Percentiles rank a stretch among this genome's conserved stretches.
phyloP scores from a whole-genome alignment of 2,329 filamentous ascomycete genomes.

The Fusarium buxicola region DNA sequence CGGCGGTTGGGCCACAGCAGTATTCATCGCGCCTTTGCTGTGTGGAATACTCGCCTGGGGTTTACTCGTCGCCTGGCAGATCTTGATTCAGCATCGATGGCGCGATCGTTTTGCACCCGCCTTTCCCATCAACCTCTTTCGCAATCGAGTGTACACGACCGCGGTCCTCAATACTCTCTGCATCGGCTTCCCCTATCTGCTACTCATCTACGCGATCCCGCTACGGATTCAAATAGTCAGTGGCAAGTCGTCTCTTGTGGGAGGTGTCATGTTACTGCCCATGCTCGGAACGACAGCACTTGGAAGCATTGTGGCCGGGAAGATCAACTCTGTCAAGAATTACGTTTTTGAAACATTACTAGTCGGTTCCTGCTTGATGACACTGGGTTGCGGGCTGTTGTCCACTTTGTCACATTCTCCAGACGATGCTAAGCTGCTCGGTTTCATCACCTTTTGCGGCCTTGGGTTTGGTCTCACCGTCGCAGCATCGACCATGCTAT shows the following conservation, averaged over 20 bases:
- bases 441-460: slow-evolving; percentile 63
- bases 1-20: slow-evolving; percentile 57
- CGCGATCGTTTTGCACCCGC: slow-evolving; percentile 51
- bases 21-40: slow-evolving; percentile 49
- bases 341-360: slow-evolving; percentile 58
- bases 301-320: slow-evolving; percentile 57
- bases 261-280: slow-evolving; percentile 64
- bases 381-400: slow-evolving; percentile 61
- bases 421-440: slow-evolving; percentile 60
- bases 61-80: slow-evolving; percentile 47
- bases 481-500: slow-evolving; percentile 60
- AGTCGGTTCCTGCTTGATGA: slow-evolving; percentile 56
- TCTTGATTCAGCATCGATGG: slow-evolving; percentile 41
- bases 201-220: slow-evolving; percentile 62
- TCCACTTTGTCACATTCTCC: slow-evolving; percentile 49
- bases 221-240: slow-evolving; percentile 63
- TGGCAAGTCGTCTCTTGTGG: slow-evolving; percentile 57
- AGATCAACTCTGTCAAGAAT: slow-evolving; percentile 56
- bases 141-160: slow-evolving; percentile 58
- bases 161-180: slow-evolving; percentile 59
- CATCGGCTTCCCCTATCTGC: slow-evolving; percentile 62
- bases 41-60: slow-evolving; percentile 47
- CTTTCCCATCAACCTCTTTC: slow-evolving; percentile 61
- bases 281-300: slow-evolving; percentile 63
- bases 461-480: slow-evolving; percentile 64